Percentiles rank a stretch among this genome's conserved stretches.
Evolutionary conservation across 176 grass and related monocot genomes (phyloP).

Genomic region (Carex kokanica): DNA sequence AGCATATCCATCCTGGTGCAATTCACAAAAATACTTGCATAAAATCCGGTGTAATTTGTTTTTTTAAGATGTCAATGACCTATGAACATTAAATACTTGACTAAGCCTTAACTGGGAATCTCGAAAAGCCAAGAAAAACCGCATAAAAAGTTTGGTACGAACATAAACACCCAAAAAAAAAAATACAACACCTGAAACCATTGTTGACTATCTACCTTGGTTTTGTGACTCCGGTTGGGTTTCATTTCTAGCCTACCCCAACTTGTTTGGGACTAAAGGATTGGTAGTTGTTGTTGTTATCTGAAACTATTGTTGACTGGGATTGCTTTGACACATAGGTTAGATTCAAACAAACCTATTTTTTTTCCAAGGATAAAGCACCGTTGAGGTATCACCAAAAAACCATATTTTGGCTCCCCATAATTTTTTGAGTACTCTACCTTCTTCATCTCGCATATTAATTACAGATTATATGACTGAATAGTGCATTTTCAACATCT

Average conservation of each 20-base stretch:
- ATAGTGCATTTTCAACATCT: background rate
- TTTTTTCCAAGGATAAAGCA: background rate
- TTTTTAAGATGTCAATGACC: background rate
- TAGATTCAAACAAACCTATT: too few relatives aligned
- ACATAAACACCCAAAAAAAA: background rate
- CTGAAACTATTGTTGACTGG: background rate
- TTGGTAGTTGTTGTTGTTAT: background rate
- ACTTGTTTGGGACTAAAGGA: too few relatives aligned
- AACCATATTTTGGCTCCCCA: background rate
- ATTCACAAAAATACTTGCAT: background rate
- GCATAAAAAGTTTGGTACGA: background rate
- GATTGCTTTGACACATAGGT: background rate
- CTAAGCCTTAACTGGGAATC: background rate
- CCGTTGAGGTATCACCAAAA: background rate
- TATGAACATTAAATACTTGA: background rate
- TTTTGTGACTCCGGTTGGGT: too few relatives aligned
- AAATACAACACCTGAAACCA: background rate
- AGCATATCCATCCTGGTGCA: slow-evolving; percentile 87
- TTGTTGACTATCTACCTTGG: background rate
- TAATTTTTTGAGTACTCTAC: background rate
- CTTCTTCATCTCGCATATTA: background rate
- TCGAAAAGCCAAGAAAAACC: background rate
- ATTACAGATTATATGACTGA: background rate
- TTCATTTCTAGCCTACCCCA: too few relatives aligned
- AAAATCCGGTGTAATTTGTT: background rate